A percentile compares a stretch with the other conserved stretches of the same genome.
These are phyloP conservation scores for Ceratobasidium sp. DNA, from an alignment of 1,284 basidiomycete species.

Conservation along the genomic window DNA sequence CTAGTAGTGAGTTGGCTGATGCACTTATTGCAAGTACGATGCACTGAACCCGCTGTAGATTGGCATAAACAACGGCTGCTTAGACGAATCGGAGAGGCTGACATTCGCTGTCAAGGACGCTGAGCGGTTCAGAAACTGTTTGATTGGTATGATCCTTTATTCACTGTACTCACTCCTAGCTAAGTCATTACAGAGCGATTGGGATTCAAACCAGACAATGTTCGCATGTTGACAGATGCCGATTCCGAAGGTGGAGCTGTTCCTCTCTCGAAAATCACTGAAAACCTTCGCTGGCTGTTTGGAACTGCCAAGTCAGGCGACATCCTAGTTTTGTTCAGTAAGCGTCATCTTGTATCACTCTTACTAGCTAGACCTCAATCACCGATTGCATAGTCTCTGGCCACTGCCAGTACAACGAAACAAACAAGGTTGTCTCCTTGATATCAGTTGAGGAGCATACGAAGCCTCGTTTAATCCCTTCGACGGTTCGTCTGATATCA, in stretches of 20 bases:
- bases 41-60: neutral
- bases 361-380: neutral
- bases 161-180: neutral
- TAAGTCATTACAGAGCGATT: neutral
- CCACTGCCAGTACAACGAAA: constrained; percentile 2
- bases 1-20: neutral
- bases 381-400: constrained; percentile 9
- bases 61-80: constrained; percentile 5
- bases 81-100: neutral
- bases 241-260: neutral
- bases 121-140: neutral
- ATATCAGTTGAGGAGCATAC: neutral
- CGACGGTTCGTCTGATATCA: constrained; percentile 6
- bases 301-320: neutral
- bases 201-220: neutral
- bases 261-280: neutral
- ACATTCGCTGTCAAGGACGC: constrained; percentile 19
- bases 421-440: constrained; percentile 23
- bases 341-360: neutral
- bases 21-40: neutral
- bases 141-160: neutral
- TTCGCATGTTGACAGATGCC: constrained; percentile 4
- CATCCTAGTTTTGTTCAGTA: constrained; percentile 24
- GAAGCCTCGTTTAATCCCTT: neutral
- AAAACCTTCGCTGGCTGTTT: constrained; percentile 15